A percentile compares a stretch with the other conserved stretches of the same genome.
Evolutionary conservation across 768 basidiomycete genomes (phyloP).

Genomic region (Auriscalpium orientale): DNA sequence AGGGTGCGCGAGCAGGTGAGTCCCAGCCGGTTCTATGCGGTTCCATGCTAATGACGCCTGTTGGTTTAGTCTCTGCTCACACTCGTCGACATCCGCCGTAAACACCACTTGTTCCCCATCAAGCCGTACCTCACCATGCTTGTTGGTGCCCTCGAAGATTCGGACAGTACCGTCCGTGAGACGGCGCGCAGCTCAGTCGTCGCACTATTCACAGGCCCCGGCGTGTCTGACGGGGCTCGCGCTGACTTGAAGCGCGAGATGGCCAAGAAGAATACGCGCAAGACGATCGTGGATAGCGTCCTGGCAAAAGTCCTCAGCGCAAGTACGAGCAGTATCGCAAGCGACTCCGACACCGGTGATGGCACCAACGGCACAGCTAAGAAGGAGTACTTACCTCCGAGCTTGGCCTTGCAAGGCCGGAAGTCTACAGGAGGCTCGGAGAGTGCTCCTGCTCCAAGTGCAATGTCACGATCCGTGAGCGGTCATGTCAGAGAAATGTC

Average conservation of each 20-base stretch:
- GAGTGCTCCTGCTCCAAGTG: slow-evolving; percentile 17
- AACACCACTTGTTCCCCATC: slow-evolving; percentile 69
- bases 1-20: slow-evolving; percentile 81
- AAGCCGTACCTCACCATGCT: slow-evolving; percentile 72
- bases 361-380: slow-evolving; percentile 23
- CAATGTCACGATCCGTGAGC: slow-evolving; percentile 39
- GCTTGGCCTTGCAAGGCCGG: slow-evolving; percentile 51
- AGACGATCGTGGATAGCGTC: slow-evolving; percentile 78
- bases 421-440: slow-evolving; percentile 27
- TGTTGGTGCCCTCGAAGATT: slow-evolving; percentile 84
- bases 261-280: slow-evolving; percentile 76
- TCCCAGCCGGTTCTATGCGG: slow-evolving; percentile 2
- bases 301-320: slow-evolving; percentile 56
- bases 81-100: slow-evolving; percentile 66
- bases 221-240: slow-evolving; percentile 78
- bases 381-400: slow-evolving; percentile 72
- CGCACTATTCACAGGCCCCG: slow-evolving; percentile 77
- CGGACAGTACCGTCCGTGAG: slow-evolving; percentile 84
- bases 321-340: slow-evolving; percentile 33
- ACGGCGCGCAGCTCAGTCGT: slow-evolving; percentile 75
- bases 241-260: slow-evolving; percentile 93
- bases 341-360: slow-evolving; percentile 57
- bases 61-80: slow-evolving; percentile 43
- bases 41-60: slow-evolving; percentile 23
- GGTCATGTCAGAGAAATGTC: slow-evolving; percentile 42